Percentiles rank a stretch among this genome's conserved stretches.
These are phyloP conservation scores for Aspergillus piperis DNA, from an alignment of 2,329 filamentous ascomycete genomes.

Conservation along the genomic window DNA sequence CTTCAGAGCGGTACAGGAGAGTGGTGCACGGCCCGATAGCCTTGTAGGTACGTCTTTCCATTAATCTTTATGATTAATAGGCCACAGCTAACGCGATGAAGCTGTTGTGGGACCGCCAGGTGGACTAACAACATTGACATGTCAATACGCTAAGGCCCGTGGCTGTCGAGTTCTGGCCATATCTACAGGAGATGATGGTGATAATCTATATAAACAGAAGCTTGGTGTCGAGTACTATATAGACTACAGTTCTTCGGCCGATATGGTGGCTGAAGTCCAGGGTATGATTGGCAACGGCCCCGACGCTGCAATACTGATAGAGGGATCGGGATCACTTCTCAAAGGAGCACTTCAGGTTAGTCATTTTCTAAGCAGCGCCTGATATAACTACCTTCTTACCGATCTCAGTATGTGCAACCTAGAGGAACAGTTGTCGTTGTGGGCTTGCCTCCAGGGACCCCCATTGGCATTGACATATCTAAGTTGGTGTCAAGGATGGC, in stretches of 20 bases:
- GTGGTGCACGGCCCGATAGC: neutral
- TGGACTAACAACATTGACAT: constrained; percentile 1
- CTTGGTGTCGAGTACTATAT: constrained; percentile 2
- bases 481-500: constrained; percentile 1
- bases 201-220: neutral
- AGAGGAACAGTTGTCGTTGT: constrained; percentile 5
- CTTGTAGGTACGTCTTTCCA: neutral
- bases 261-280: constrained; percentile 1
- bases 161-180: constrained; percentile 5
- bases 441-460: neutral
- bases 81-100: neutral
- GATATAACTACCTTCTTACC: neutral
- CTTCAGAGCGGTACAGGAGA: constrained; percentile 9
- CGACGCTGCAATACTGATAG: neutral
- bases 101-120: constrained; percentile 3
- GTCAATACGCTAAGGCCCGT: constrained; percentile 9
- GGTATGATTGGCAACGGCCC: neutral
- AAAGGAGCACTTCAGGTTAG: constrained; percentile 3
- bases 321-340: neutral
- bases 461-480: neutral
- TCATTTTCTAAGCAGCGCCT: neutral
- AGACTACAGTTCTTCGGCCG: neutral
- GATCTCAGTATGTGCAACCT: neutral
- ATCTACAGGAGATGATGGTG: neutral
- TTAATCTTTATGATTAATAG: accelerated